phyloP scores from a whole-genome alignment of 176 grass and related monocot genomes.

The Saccharum spontaneum region DNA sequence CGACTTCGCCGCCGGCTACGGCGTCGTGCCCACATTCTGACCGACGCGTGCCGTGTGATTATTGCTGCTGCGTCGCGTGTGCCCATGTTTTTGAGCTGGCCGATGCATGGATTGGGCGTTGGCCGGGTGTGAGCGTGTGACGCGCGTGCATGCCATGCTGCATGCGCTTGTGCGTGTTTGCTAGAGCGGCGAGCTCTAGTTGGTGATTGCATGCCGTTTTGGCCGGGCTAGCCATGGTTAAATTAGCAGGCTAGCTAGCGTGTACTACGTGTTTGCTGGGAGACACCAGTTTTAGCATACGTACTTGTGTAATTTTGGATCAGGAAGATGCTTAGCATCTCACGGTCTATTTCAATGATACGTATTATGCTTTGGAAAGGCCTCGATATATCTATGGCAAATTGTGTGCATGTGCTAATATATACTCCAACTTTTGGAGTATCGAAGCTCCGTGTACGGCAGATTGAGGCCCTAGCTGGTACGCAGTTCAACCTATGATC shows the following conservation, averaged over 20 bases:
- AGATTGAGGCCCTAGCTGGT: neutral
- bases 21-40: conserved; percentile 72
- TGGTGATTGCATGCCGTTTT: neutral
- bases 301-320: conserved; percentile 20
- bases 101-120: neutral
- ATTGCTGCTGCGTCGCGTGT: neutral
- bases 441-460: neutral
- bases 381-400: neutral
- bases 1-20: conserved; percentile 52
- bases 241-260: neutral
- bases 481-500: neutral
- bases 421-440: too few relatives aligned
- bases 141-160: conserved; percentile 20
- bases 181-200: conserved; percentile 39
- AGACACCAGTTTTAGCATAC: neutral
- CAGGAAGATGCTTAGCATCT: neutral
- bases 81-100: conserved; percentile 32
- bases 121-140: neutral
- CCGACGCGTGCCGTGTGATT: neutral
- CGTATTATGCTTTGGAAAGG: too few relatives aligned
- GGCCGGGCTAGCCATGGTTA: neutral
- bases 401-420: neutral
- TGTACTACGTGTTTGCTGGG: neutral
- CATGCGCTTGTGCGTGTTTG: conserved; percentile 30
- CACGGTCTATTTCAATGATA: neutral